These are phyloP conservation scores for Eucommia ulmoides DNA, from an alignment of 257 asterid species.

Conservation along the genomic window DNA sequence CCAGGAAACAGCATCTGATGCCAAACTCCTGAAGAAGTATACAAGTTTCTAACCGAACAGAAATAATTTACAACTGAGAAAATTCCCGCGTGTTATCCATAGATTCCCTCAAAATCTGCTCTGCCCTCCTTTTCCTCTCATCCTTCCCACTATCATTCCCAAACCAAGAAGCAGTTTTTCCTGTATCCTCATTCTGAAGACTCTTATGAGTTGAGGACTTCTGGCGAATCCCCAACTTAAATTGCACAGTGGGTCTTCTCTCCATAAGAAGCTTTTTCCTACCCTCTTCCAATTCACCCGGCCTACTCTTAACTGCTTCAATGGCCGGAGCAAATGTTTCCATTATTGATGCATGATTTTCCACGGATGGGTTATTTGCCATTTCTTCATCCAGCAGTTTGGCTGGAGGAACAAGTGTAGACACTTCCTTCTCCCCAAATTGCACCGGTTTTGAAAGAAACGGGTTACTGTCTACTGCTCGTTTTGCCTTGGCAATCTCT, in stretches of 20 bases:
- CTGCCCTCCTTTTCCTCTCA: conserved; percentile 25
- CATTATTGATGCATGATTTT: conserved; percentile 19
- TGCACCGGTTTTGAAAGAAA: conserved; percentile 62
- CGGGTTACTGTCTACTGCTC: conserved; percentile 38
- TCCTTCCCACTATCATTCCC: conserved; percentile 27
- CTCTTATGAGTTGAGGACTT: conserved; percentile 21
- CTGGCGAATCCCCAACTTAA: conserved; percentile 33
- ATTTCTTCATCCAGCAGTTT: conserved; percentile 28
- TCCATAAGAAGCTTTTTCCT: conserved; percentile 26
- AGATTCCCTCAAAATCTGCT: conserved; percentile 26
- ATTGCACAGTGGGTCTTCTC: conserved; percentile 39
- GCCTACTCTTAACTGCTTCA: conserved; percentile 22
- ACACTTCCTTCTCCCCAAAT: conserved; percentile 41
- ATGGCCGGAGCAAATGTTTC: conserved; percentile 29
- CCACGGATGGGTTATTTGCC: conserved; percentile 16
- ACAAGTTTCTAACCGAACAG: conserved; percentile 32
- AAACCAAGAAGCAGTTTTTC: conserved; percentile 30
- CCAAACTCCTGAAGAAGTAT: conserved; percentile 34
- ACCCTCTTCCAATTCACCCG: conserved; percentile 21
- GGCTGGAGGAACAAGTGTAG: conserved; percentile 40
- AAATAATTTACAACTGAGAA: conserved; percentile 46
- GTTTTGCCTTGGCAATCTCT: conserved; percentile 31
- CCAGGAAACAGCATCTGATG: conserved; percentile 28
- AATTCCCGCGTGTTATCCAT: conserved; percentile 22
- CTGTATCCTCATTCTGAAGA: conserved; percentile 22